Percentiles rank a stretch among this genome's conserved stretches.
These are phyloP conservation scores for Thraustochytrium sp. DNA, from an alignment of 352 stramenopile genomes.

Conservation along the genomic window DNA sequence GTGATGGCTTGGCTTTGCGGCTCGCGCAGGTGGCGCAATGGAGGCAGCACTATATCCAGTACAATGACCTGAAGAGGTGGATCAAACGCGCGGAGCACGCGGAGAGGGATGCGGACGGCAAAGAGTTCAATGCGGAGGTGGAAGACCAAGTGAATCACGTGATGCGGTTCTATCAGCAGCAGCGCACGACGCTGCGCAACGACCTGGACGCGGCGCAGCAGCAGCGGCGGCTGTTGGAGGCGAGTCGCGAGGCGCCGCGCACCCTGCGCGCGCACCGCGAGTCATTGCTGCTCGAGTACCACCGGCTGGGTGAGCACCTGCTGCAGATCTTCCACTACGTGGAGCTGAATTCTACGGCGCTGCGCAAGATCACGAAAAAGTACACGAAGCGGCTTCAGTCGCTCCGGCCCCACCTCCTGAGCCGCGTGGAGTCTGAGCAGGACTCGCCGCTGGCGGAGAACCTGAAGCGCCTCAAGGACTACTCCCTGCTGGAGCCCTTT, in stretches of 20 bases:
- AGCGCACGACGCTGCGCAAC: conserved; percentile 65
- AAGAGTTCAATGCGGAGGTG: conserved; percentile 48
- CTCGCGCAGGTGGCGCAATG: conserved; percentile 22
- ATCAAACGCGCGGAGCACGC: conserved; percentile 53
- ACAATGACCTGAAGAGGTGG: conserved; percentile 79
- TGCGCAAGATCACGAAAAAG: conserved; percentile 81
- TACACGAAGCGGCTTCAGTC: conserved; percentile 61
- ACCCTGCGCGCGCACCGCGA: not conserved
- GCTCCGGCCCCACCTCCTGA: not conserved
- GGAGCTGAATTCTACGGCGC: conserved; percentile 72
- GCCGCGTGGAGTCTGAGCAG: not conserved
- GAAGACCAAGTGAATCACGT: conserved; percentile 1
- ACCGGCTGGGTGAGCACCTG: conserved; percentile 67
- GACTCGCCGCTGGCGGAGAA: not conserved
- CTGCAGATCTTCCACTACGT: conserved; percentile 73
- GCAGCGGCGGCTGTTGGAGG: not conserved
- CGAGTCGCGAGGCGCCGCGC: not conserved
- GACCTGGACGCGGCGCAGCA: conserved; percentile 65
- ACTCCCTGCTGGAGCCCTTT: conserved; percentile 24
- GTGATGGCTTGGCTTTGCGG: too few species aligned
- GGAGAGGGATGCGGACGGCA: conserved; percentile 58
- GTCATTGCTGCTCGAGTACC: conserved; percentile 29
- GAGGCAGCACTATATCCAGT: conserved; percentile 73
- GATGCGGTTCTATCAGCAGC: conserved; percentile 51
- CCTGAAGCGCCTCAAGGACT: conserved; percentile 12